A percentile compares a stretch with the other conserved stretches of the same genome.
phyloP scores from a whole-genome alignment of 768 basidiomycete species.

The Grammothele lineata region DNA sequence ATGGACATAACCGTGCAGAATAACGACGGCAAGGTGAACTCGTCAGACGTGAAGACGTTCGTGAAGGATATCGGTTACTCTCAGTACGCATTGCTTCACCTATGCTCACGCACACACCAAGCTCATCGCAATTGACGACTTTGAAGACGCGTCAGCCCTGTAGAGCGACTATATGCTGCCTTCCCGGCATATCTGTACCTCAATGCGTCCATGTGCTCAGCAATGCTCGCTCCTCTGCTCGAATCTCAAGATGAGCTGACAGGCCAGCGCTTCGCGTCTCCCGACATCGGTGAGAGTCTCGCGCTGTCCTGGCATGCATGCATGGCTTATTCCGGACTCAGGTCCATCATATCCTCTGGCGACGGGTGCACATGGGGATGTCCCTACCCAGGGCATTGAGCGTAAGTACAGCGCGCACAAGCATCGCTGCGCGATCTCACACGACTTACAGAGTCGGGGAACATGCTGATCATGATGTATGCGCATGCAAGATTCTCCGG shows the following conservation, averaged over 20 bases:
- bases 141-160: constrained; percentile 24
- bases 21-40: too few species aligned
- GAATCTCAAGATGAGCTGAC: constrained; percentile 19
- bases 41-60: constrained; percentile 1
- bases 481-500: constrained; percentile 27
- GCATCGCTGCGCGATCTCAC: too few species aligned
- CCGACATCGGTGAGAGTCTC: constrained; percentile 17
- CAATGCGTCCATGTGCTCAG: constrained; percentile 23
- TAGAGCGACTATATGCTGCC: constrained; percentile 26
- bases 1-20: constrained; percentile 24
- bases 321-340: too few species aligned
- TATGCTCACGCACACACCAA: background rate
- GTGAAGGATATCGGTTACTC: background rate
- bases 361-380: background rate
- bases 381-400: constrained; percentile 1
- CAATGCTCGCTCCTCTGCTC: constrained; percentile 23
- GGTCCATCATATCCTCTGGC: constrained; percentile 1
- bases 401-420: constrained; percentile 31
- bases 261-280: constrained; percentile 17
- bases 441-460: constrained; percentile 28
- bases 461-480: constrained; percentile 20
- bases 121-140: too few species aligned
- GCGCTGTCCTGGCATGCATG: background rate
- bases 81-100: background rate
- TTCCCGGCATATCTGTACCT: constrained; percentile 26